Evolutionary conservation across 257 asterid genomes (phyloP), one percentile per base, ranked within the genome.

Genomic region (Ehretia macrophylla): DNA sequence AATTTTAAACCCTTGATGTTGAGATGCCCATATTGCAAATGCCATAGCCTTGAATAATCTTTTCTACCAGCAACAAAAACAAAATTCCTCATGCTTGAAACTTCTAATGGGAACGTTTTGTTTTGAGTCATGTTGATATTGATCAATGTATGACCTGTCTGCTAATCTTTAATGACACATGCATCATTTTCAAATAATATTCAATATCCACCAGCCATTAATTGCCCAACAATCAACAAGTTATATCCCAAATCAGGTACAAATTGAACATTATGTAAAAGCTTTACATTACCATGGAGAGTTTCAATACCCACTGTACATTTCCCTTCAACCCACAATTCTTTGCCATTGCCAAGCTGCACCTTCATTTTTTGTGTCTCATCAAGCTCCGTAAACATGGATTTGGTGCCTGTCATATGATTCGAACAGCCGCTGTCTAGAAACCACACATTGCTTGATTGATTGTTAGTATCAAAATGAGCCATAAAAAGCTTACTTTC

Each of bases 161-260:
- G 10, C 14, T 65, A 65, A 4, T 21, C 56, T 17, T 1, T 23
- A 56, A 60, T 60, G 4, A 20, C 14, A 56, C 61, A 60, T 9
- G 18, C 0, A 8, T 3, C 62, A 27, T 72, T 51, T 14, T 60
- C 69, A 51, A 56, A 66, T 1, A 16, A 11, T 23, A 56, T 4
- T 1, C 23, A 11, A 42, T 17, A 55, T 0, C 39, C 58, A 57
- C 14, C 13, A 19, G 13, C 1, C 64, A 68, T 59, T 12, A 74
- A 22, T 47, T 60, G 57, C 1, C 69, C 70, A 51, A 70, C 50
- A 53, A 68, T 70, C 5, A 70, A 14, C 17, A 75, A 35, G 35
- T 54, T 70, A 17, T 70, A 40, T 0, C 40, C 54, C 10, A 59
- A 47, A 46, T 18, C 16, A 6, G 74, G 69, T 0, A 38, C 62